These are phyloP conservation scores for Globisporangium heterothallicum DNA, from an alignment of 352 stramenopile species.

Conservation along the genomic window DNA sequence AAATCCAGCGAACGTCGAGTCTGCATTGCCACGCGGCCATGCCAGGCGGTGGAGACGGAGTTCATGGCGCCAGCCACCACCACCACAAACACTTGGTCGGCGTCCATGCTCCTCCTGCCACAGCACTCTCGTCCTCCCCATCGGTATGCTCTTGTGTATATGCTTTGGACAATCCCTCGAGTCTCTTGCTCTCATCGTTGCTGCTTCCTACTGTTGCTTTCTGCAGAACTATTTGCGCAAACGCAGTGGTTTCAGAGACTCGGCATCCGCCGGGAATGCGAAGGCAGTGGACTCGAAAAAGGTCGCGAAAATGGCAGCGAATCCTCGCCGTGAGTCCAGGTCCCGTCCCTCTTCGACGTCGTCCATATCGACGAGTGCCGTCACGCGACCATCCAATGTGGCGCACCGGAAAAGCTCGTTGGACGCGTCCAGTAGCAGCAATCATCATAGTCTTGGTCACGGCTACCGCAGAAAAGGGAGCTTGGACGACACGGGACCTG, in stretches of 20 bases:
- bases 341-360: conserved; percentile 19
- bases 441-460: conserved; percentile 7
- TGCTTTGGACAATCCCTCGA: too few relatives aligned
- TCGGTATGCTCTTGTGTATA: conserved; percentile 3
- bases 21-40: conserved; percentile 21
- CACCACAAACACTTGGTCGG: not conserved
- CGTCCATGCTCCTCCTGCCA: not conserved
- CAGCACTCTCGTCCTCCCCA: conserved; percentile 3
- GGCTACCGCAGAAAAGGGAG: conserved; percentile 2
- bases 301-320: not conserved
- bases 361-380: conserved; percentile 11
- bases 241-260: conserved; percentile 29
- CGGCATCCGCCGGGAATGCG: conserved; percentile 35
- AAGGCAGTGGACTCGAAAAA: conserved; percentile 25
- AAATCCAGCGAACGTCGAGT: conserved; percentile 40
- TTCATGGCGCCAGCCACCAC: not conserved
- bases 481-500: too few relatives aligned
- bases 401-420: conserved; percentile 23
- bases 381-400: conserved; percentile 20
- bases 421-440: conserved; percentile 21
- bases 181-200: not conserved
- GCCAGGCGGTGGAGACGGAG: conserved; percentile 19
- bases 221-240: conserved; percentile 13
- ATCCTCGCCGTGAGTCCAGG: conserved; percentile 14
- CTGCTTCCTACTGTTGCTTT: not conserved